phyloP scores from a whole-genome alignment of 2,329 filamentous ascomycete species.

The Beauveria sp. region DNA sequence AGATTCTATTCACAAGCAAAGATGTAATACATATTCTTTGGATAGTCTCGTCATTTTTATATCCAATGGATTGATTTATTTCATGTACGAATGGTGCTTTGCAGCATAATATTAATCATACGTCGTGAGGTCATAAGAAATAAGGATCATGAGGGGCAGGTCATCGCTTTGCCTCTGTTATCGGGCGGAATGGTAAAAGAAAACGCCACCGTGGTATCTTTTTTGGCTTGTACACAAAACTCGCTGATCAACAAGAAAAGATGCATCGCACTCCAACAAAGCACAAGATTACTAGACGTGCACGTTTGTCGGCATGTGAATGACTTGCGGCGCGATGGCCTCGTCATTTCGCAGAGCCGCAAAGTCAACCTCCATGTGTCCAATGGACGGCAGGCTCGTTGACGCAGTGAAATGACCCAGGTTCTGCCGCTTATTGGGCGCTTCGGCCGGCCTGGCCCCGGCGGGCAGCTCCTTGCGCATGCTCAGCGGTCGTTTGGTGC shows the following conservation, averaged over 20 bases:
- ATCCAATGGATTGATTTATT: conserved; percentile 1
- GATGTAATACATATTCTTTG: no score
- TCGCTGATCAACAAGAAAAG: conserved; percentile 9
- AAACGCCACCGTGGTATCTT: conserved; percentile 6
- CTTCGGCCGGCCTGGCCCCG: conserved; percentile 20
- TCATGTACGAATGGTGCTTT: neutral
- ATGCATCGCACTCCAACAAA: neutral
- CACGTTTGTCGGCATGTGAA: neutral
- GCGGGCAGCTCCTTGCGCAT: conserved; percentile 39
- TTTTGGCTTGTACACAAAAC: neutral
- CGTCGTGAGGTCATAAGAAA: no score
- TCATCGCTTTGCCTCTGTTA: neutral
- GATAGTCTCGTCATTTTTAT: neutral
- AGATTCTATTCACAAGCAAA: neutral
- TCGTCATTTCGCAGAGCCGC: neutral
- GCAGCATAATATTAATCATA: neutral
- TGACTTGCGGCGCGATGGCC: neutral
- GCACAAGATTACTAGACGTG: neutral
- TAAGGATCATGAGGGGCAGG: neutral
- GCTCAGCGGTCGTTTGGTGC: conserved; percentile 44
- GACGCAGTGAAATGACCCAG: neutral
- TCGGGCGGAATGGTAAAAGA: neutral
- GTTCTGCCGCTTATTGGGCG: conserved; percentile 17
- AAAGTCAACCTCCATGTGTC: conserved; percentile 9
- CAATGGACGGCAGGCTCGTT: neutral